Base-by-base conservation (phyloP, 345 rosid species). In the Trapa incisa region DNA sequence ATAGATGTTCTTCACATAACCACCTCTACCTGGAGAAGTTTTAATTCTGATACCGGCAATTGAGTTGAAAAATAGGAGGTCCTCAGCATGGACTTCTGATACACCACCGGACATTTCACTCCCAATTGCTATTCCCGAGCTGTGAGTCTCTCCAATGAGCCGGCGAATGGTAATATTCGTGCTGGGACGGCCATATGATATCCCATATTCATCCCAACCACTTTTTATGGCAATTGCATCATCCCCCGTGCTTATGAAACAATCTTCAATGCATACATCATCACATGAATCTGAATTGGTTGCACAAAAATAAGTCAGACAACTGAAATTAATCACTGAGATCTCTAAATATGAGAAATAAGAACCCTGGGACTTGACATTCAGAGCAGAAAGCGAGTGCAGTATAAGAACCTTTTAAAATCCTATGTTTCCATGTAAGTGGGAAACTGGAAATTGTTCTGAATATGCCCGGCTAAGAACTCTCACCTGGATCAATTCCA, bases 21-120 rank as follows among this genome's bases (percentile, higher is more conserved):
- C 99, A 2, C 99, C 97, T 71, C 99, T 80, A 69, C 97, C 99
- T 0, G 92, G 87, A 66, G 99, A 81, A 32, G 97, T 91, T 80
- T 94, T 94, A 75, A 94, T 83, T 72, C 85, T 80, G 29, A 94
- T 82, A 48, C 84, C 99, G 0, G 83, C 82, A 29, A 65, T 82
- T 12, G 99, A 80, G 72, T 86, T 75, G 79, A 79, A 87, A 53
- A 94, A 70, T 45, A 62, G 69, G 36, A 94, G 72, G 71, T 89
- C 77, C 78, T 85, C 80, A 37, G 87, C 95, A 38, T 78, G 80
- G 65, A 94, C 84, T 62, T 88, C 92, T 0, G 97, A 91, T 50
- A 94, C 91, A 33, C 97, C 99, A 52, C 99, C 99, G n/a, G 99
- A 94, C 99, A 91, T 94, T 78, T 94, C 97, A 29, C 99, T 94